Conservation (phyloP, 2,329 filamentous ascomycete species). For the Verticillium nubilum region DNA sequence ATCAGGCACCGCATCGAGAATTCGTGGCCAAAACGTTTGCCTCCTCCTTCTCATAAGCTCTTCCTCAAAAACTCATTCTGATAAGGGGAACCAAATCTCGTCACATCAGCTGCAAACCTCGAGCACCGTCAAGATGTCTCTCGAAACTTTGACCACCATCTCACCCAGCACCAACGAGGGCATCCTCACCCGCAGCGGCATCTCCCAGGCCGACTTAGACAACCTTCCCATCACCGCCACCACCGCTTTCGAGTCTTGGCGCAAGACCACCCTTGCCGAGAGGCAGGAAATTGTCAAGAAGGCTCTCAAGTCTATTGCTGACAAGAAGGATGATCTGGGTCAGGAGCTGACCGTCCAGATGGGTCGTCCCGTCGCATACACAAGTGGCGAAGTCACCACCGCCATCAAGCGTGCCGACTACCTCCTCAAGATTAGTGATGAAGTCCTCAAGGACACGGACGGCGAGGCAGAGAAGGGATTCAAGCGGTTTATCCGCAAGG, state of each 20-base stretch:
- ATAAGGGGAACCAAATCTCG: background rate
- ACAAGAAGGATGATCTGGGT: slow-evolving; percentile 73
- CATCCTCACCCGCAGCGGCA: slow-evolving; percentile 72
- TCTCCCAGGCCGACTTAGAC: slow-evolving; percentile 64
- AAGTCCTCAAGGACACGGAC: slow-evolving; percentile 71
- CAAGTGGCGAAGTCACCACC: slow-evolving; percentile 75
- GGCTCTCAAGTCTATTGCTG: slow-evolving; percentile 65
- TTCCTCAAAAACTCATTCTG: too few relatives aligned
- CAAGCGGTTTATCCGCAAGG: slow-evolving; percentile 83
- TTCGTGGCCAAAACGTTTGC: slow-evolving; percentile 1
- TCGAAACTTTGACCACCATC: slow-evolving; percentile 68
- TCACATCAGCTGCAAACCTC: background rate
- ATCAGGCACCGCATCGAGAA: background rate
- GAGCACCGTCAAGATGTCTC: slow-evolving; percentile 45
- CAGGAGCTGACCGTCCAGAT: slow-evolving; percentile 89
- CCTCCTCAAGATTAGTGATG: slow-evolving; percentile 74
- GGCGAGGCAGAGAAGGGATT: slow-evolving; percentile 85
- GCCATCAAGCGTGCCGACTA: slow-evolving; percentile 83
- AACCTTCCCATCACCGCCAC: slow-evolving; percentile 66
- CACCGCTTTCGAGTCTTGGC: slow-evolving; percentile 71
- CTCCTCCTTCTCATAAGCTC: background rate
- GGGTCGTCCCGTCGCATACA: slow-evolving; percentile 87
- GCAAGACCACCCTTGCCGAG: slow-evolving; percentile 67
- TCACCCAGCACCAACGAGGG: slow-evolving; percentile 85
- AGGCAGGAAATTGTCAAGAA: slow-evolving; percentile 77